These are phyloP conservation scores for Verticillium longisporum DNA, from an alignment of 2,329 filamentous ascomycete genomes.

Conservation along the genomic window DNA sequence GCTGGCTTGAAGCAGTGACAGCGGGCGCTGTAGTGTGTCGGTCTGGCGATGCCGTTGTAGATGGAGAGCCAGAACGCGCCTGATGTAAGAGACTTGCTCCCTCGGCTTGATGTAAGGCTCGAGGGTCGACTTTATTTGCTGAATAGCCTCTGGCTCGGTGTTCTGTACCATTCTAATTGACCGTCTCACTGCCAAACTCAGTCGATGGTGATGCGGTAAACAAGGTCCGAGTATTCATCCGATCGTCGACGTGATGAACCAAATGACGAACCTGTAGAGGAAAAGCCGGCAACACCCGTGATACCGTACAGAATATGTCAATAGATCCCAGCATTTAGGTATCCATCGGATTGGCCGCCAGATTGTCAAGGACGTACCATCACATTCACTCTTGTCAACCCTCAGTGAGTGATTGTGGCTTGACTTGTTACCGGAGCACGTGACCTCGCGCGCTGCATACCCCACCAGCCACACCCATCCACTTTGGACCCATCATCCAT, in stretches of 20 bases:
- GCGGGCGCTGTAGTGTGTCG: slow-evolving; percentile 18
- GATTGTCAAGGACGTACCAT: no score
- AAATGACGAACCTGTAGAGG: no score
- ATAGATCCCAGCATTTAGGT: no score
- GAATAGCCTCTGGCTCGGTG: slow-evolving; percentile 24
- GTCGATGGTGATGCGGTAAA: not conserved
- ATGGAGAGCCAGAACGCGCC: slow-evolving; percentile 47
- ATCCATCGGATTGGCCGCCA: no score
- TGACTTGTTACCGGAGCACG: not conserved
- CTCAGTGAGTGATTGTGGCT: not conserved
- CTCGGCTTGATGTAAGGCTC: slow-evolving; percentile 48
- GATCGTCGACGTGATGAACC: no score
- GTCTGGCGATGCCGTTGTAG: slow-evolving; percentile 25
- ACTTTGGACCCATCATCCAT: not conserved
- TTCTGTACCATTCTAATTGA: slow-evolving; percentile 6
- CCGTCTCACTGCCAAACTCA: not conserved
- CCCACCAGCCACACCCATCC: not conserved
- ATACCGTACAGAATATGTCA: no score
- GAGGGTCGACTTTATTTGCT: slow-evolving; percentile 35
- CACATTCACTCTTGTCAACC: not conserved
- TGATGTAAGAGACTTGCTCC: slow-evolving; percentile 50
- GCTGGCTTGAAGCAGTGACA: slow-evolving; percentile 40
- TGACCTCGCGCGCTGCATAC: not conserved
- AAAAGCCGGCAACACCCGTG: no score
- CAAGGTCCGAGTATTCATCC: no score